Evolutionary conservation across 2,329 filamentous ascomycete genomes (phyloP).

Genomic region (Bipolaris gigantea): DNA sequence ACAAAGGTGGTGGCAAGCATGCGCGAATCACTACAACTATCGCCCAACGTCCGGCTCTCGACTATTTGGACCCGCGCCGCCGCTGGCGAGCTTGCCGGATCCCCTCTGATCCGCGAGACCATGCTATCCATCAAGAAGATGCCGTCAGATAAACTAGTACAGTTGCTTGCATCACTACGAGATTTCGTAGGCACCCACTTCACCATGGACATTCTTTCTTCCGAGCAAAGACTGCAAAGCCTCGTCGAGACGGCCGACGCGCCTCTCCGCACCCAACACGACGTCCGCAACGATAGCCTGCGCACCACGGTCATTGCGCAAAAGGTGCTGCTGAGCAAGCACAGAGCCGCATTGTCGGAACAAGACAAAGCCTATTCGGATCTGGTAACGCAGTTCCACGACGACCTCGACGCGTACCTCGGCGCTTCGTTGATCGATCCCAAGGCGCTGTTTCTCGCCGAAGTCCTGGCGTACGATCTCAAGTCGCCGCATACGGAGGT

Average conservation of each 20-base stretch:
- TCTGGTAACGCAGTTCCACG: constrained; percentile 61
- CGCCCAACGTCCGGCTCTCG: constrained; percentile 44
- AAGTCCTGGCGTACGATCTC: constrained; percentile 76
- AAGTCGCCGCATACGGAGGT: constrained; percentile 70
- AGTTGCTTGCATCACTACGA: constrained; percentile 47
- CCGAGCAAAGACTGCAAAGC: constrained; percentile 42
- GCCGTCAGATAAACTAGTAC: constrained; percentile 56
- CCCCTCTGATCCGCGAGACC: constrained; percentile 57
- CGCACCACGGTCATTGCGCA: constrained; percentile 80
- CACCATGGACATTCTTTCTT: constrained; percentile 22
- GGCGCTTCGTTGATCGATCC: constrained; percentile 52
- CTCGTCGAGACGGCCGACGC: constrained; percentile 29
- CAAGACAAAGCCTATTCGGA: constrained; percentile 71
- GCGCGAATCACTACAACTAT: constrained; percentile 45
- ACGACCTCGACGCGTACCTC: constrained; percentile 55
- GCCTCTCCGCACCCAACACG: constrained; percentile 73
- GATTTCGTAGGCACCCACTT: constrained; percentile 17
- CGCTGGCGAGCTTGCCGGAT: constrained; percentile 56
- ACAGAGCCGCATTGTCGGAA: constrained; percentile 69
- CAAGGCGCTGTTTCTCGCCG: constrained; percentile 62
- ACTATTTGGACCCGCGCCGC: constrained; percentile 65
- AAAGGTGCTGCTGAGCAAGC: constrained; percentile 76
- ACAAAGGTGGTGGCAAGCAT: constrained; percentile 40
- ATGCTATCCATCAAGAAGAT: constrained; percentile 63
- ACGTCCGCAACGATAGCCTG: constrained; percentile 67